phyloP scores from a whole-genome alignment of 1,284 basidiomycete species.

The Violaceomyces palustris region DNA sequence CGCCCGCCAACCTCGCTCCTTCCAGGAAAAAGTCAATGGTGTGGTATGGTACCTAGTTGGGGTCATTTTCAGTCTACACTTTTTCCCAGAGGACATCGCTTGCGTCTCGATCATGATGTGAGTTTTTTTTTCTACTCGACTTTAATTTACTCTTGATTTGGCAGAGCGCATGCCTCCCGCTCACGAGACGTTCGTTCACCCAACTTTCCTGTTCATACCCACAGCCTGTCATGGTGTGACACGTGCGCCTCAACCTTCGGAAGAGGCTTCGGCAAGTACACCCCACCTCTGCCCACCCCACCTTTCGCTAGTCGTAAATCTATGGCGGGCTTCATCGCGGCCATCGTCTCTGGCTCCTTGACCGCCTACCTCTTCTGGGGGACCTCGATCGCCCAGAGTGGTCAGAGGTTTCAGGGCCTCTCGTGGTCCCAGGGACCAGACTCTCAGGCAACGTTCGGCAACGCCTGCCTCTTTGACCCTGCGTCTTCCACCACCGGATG shows the following conservation, averaged over 20 bases:
- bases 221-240: constrained; percentile 90
- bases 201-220: too few relatives aligned
- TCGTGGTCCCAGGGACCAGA: constrained; percentile 36
- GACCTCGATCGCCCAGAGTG: constrained; percentile 36
- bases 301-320: constrained; percentile 80
- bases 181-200: too few relatives aligned
- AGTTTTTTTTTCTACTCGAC: too few relatives aligned
- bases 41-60: constrained; percentile 95
- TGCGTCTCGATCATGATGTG: constrained; percentile 46
- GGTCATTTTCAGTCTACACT: constrained; percentile 71
- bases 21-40: constrained; percentile 58
- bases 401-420: constrained; percentile 34
- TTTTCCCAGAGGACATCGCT: constrained; percentile 54
- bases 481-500: constrained; percentile 29
- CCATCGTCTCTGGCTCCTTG: constrained; percentile 68
- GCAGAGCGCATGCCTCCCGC: too few relatives aligned
- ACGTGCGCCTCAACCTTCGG: constrained; percentile 91
- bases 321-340: constrained; percentile 83
- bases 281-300: constrained; percentile 69
- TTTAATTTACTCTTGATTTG: too few relatives aligned
- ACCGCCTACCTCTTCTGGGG: constrained; percentile 76
- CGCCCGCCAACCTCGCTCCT: background rate
- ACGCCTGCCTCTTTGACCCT: constrained; percentile 20
- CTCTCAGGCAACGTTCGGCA: constrained; percentile 28
- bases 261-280: constrained; percentile 72